These are phyloP conservation scores for Penicillium occitanis DNA, from an alignment of 2,329 filamentous ascomycete genomes.

Conservation along the genomic window DNA sequence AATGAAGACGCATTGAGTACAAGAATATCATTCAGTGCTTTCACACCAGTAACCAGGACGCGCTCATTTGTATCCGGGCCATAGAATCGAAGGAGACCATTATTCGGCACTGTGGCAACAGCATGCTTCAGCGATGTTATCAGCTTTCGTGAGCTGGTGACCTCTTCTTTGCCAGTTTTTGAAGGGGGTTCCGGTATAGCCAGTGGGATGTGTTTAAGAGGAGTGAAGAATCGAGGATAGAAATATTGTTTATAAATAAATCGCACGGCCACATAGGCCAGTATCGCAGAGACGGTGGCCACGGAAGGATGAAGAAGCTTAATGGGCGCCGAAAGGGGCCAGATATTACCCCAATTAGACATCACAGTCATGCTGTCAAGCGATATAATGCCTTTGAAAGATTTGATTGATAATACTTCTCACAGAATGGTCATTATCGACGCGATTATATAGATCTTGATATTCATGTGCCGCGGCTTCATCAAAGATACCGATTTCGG, in stretches of 20 bases:
- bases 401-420: not conserved
- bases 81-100: constrained; percentile 68
- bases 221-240: constrained; percentile 60
- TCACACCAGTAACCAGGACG: constrained; percentile 61
- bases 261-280: constrained; percentile 22
- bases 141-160: not conserved
- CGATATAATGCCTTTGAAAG: too few species aligned
- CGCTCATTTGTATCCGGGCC: constrained; percentile 62
- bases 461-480: not conserved
- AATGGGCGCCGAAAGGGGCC: not conserved
- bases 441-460: not conserved
- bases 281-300: not conserved
- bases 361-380: not conserved
- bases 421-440: too few species aligned
- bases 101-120: constrained; percentile 62
- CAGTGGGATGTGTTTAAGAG: constrained; percentile 56
- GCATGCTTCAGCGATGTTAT: constrained; percentile 42
- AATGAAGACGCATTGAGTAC: constrained; percentile 70
- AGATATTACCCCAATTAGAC: not conserved
- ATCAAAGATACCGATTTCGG: constrained; percentile 11
- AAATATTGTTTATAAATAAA: constrained; percentile 46
- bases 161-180: not conserved
- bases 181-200: not conserved
- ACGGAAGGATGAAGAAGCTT: not conserved
- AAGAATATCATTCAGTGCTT: constrained; percentile 68